Conservation (phyloP, 2,329 filamentous ascomycete genomes). For the Phyllosticta citriasiana region DNA sequence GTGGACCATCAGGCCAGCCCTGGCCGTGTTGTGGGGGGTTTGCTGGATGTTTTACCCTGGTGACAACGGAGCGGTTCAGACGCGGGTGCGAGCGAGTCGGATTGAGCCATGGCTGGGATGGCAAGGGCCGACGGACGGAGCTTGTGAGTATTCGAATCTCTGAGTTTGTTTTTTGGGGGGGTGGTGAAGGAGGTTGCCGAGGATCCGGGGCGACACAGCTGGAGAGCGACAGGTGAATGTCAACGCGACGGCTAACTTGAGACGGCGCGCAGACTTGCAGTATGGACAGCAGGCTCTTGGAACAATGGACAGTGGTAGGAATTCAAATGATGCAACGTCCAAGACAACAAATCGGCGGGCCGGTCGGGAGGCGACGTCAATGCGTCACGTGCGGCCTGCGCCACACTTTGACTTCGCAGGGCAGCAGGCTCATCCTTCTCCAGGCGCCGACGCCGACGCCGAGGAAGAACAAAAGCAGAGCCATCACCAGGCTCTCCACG, state of each 20-base stretch:
- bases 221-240: background rate
- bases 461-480: background rate
- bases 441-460: background rate
- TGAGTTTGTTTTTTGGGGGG: background rate
- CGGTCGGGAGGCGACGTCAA: background rate
- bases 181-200: background rate
- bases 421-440: background rate
- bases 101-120: slow-evolving; percentile 1
- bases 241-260: background rate
- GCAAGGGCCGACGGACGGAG: slow-evolving; percentile 2
- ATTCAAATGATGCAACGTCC: background rate
- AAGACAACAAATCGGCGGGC: background rate
- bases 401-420: background rate
- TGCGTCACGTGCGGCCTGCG: background rate
- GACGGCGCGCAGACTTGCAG: slow-evolving; percentile 4
- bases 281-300: slow-evolving; percentile 5
- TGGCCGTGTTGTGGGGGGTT: slow-evolving; percentile 35
- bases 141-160: slow-evolving; percentile 2
- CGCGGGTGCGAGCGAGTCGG: slow-evolving; percentile 2
- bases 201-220: background rate
- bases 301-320: background rate
- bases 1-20: slow-evolving; percentile 35
- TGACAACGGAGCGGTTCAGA: background rate
- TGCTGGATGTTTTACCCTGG: slow-evolving; percentile 31
- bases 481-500: background rate